Evolutionary conservation across 2,329 filamentous ascomycete genomes (phyloP).

Genomic region (Aphanoascus verrucosus): DNA sequence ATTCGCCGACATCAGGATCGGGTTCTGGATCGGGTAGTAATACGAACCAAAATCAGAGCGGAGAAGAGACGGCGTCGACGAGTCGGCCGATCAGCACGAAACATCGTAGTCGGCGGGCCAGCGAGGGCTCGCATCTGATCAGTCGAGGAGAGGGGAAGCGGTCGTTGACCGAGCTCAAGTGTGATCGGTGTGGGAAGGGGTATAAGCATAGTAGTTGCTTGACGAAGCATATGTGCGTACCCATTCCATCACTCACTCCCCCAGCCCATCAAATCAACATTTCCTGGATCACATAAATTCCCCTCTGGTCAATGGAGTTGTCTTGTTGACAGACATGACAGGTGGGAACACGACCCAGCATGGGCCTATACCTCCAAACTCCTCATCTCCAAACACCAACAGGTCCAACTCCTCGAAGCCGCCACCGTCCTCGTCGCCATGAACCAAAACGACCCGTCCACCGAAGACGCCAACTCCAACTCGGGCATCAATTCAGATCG

Average conservation of each 20-base stretch:
- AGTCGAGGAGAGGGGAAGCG: constrained; percentile 73
- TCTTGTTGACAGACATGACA: constrained; percentile 45
- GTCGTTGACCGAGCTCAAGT: constrained; percentile 76
- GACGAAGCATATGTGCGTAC: constrained; percentile 98
- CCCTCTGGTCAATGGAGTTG: too few relatives aligned
- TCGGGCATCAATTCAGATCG: constrained; percentile 69
- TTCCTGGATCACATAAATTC: too few relatives aligned
- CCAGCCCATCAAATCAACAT: too few relatives aligned
- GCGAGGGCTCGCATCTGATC: constrained; percentile 71
- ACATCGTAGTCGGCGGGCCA: constrained; percentile 55
- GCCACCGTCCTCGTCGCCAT: constrained; percentile 93
- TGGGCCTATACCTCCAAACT: constrained; percentile 96
- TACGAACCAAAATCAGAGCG: constrained; percentile 29
- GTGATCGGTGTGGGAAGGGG: constrained; percentile 96
- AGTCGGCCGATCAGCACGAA: constrained; percentile 39
- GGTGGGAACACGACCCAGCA: constrained; percentile 98
- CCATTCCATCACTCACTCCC: constrained; percentile 26
- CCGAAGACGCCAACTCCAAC: too few relatives aligned
- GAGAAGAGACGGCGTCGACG: constrained; percentile 37
- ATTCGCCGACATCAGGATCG: constrained; percentile 27
- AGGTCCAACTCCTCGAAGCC: constrained; percentile 93
- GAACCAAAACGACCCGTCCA: constrained; percentile 54
- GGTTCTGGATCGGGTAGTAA: constrained; percentile 19
- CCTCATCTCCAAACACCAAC: constrained; percentile 97
- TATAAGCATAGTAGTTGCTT: constrained; percentile 99